phyloP scores from a whole-genome alignment of 257 asterid species.

The Prunella vulgaris region DNA sequence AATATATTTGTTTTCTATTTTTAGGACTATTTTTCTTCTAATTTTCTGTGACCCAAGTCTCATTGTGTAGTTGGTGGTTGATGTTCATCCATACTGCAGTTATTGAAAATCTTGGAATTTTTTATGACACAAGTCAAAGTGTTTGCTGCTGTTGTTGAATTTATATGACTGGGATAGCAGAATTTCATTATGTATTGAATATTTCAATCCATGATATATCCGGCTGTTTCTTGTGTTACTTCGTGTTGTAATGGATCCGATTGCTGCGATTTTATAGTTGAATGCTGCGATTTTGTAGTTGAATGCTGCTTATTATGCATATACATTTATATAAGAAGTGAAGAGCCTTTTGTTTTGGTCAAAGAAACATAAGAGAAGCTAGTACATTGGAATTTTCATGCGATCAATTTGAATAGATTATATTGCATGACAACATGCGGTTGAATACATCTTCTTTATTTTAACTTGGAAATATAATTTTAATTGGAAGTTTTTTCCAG shows the following conservation, averaged over 20 bases:
- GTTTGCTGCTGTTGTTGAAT: background rate
- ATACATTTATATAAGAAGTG: too few species aligned
- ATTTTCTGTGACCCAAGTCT: slow-evolving; percentile 4
- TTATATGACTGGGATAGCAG: background rate
- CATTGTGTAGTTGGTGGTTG: slow-evolving; percentile 11
- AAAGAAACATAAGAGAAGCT: too few species aligned
- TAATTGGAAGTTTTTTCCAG: slow-evolving; percentile 2
- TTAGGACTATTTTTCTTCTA: slow-evolving; percentile 15
- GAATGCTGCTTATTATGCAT: too few species aligned
- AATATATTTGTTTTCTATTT: slow-evolving; percentile 33
- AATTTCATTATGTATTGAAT: background rate
- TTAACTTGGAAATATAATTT: background rate
- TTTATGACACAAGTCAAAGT: slow-evolving; percentile 7
- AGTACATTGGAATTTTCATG: background rate
- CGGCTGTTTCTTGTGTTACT: background rate
- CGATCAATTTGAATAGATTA: background rate
- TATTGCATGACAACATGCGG: background rate
- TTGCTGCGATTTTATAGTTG: background rate
- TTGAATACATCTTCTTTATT: background rate
- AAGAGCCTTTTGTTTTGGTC: background rate
- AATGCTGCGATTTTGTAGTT: background rate
- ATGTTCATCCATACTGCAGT: background rate
- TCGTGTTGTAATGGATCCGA: background rate
- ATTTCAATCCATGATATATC: background rate
- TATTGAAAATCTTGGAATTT: background rate